Conservation (phyloP, 2,329 filamentous ascomycete species). For the Xylaria sp. region DNA sequence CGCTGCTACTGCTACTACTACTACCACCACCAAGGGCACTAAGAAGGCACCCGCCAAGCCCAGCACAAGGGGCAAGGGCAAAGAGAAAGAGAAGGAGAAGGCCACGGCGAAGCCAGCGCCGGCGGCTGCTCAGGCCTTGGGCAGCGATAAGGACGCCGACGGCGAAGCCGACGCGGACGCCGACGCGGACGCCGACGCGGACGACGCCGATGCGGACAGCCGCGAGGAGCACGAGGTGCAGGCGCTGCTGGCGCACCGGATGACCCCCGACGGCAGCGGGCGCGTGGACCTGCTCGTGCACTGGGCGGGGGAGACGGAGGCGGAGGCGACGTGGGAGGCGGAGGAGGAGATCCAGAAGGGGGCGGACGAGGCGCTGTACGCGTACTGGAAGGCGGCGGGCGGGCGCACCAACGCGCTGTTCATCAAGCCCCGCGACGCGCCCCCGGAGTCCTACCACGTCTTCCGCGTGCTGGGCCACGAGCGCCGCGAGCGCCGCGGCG, state of each 20-base stretch:
- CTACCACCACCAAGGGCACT: constrained; percentile 5
- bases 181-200: too few species aligned
- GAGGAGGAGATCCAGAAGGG: constrained; percentile 40
- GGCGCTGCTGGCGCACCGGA: constrained; percentile 32
- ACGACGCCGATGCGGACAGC: constrained; percentile 25
- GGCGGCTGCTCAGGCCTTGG: too few species aligned
- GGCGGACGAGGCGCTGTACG: constrained; percentile 37
- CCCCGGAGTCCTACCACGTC: constrained; percentile 33
- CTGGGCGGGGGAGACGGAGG: constrained; percentile 33
- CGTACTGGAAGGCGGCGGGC: constrained; percentile 39
- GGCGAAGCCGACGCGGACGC: too few species aligned
- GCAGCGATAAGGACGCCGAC: too few species aligned
- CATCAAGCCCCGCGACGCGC: constrained; percentile 30
- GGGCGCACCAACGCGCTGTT: constrained; percentile 37
- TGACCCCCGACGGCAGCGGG: constrained; percentile 24
- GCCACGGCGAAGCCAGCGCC: too few species aligned
- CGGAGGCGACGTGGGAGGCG: constrained; percentile 38
- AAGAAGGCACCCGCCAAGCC: constrained; percentile 4
- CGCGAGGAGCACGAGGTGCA: constrained; percentile 33
- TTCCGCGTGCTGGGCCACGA: constrained; percentile 36
- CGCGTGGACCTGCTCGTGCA: constrained; percentile 37
- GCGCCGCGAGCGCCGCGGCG: too few species aligned
- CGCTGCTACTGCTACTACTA: neutral
- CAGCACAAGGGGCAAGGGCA: constrained; percentile 21
- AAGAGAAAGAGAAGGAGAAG: constrained; percentile 2